A percentile compares a stretch with the other conserved stretches of the same genome.
Evolutionary conservation across 106 monocot species (phyloP).

Genomic region (Dendrobium officinale): DNA sequence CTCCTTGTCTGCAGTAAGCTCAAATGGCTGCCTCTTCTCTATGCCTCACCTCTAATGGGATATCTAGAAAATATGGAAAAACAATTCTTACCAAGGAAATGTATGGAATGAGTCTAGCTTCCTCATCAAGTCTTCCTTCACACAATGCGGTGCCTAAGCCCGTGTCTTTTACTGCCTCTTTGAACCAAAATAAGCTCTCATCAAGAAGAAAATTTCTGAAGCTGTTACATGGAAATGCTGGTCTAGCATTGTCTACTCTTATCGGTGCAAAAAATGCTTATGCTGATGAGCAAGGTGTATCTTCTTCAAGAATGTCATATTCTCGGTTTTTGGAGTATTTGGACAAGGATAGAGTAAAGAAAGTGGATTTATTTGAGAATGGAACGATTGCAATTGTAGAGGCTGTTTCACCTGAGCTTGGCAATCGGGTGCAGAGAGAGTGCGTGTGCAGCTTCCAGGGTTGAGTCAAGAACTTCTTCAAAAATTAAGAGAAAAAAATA

Average conservation of each 20-base stretch:
- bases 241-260: slow-evolving; percentile 51
- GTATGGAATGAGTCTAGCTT: slow-evolving; percentile 33
- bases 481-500: slow-evolving; percentile 86
- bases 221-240: slow-evolving; percentile 69
- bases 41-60: slow-evolving; percentile 49
- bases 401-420: slow-evolving; percentile 84
- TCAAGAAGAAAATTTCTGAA: slow-evolving; percentile 84
- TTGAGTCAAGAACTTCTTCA: slow-evolving; percentile 92
- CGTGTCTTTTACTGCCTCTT: slow-evolving; percentile 53
- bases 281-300: slow-evolving; percentile 90
- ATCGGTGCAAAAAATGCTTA: slow-evolving; percentile 37
- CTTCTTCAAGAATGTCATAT: slow-evolving; percentile 97
- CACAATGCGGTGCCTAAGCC: slow-evolving; percentile 22
- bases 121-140: slow-evolving; percentile 29
- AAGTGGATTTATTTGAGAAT: slow-evolving; percentile 88
- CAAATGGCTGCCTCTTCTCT: slow-evolving; percentile 58
- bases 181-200: slow-evolving; percentile 36
- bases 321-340: slow-evolving; percentile 87
- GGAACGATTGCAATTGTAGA: slow-evolving; percentile 98
- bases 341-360: slow-evolving; percentile 90
- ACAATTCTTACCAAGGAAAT: slow-evolving; percentile 41
- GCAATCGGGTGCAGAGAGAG: slow-evolving; percentile 74
- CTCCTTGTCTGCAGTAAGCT: slow-evolving; percentile 2
- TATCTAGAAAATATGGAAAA: slow-evolving; percentile 16
- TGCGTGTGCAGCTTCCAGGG: slow-evolving; percentile 94